Evolutionary conservation across 345 rosid genomes (phyloP).

Genomic region (Melastoma malabathricum): DNA sequence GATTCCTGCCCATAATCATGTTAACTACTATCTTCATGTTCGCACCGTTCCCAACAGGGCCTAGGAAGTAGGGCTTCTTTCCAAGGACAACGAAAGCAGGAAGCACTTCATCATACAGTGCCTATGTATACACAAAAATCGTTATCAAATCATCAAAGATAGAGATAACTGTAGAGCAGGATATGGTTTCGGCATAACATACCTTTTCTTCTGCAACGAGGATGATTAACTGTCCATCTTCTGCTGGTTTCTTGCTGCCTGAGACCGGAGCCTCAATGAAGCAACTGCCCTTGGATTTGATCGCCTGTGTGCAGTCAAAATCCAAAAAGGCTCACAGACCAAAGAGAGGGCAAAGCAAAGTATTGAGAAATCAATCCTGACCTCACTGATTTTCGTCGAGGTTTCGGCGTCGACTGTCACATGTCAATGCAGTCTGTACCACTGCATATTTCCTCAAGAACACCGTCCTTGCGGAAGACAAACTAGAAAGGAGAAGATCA

Average conservation of each 20-base stretch:
- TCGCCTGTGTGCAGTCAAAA: conserved; percentile 34
- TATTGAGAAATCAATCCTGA: conserved; percentile 8
- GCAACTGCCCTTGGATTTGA: conserved; percentile 58
- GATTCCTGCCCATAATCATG: conserved; percentile 94
- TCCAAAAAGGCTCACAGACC: conserved; percentile 1
- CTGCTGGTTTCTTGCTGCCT: conserved; percentile 94
- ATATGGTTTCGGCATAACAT: conserved; percentile 6
- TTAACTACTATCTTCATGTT: conserved; percentile 92
- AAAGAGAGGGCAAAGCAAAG: not conserved
- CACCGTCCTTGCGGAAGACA: conserved; percentile 71
- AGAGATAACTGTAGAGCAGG: not conserved
- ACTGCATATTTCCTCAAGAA: conserved; percentile 52
- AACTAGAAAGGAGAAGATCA: conserved; percentile 33
- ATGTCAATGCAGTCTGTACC: conserved; percentile 84
- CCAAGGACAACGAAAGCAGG: conserved; percentile 82
- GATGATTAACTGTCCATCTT: conserved; percentile 86
- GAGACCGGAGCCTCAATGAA: conserved; percentile 96
- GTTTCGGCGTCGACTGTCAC: conserved; percentile 90
- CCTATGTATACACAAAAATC: conserved; percentile 18
- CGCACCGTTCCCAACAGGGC: conserved; percentile 87
- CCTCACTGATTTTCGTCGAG: conserved; percentile 62
- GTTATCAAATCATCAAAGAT: not conserved
- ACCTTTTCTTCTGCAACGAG: conserved; percentile 96
- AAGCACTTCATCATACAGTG: conserved; percentile 52
- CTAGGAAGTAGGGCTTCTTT: conserved; percentile 79